Percentiles rank a stretch among this genome's conserved stretches.
These are phyloP conservation scores for Phlebiopsis gigantea DNA, from an alignment of 768 basidiomycete genomes.

Conservation along the genomic window DNA sequence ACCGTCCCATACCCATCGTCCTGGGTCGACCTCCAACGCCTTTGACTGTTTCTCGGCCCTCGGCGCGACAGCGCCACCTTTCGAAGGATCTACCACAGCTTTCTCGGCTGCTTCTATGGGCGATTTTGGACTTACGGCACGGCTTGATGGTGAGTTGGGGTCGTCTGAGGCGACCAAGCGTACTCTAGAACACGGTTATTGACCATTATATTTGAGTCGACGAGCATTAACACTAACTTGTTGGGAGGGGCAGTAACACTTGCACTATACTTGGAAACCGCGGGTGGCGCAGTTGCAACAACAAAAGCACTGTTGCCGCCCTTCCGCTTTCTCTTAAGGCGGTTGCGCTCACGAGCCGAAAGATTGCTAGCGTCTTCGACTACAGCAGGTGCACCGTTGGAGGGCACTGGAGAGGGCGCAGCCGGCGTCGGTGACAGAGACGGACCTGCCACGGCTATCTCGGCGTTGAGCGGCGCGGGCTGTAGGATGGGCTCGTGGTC, in stretches of 20 bases:
- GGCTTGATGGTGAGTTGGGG: conserved; percentile 38
- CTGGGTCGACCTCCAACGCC: conserved; percentile 69
- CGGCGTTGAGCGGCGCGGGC: conserved; percentile 16
- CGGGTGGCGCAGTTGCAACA: conserved; percentile 56
- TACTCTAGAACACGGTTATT: too few species aligned
- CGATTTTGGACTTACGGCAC: conserved; percentile 52
- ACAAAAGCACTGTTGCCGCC: conserved; percentile 81
- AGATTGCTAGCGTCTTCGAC: conserved; percentile 52
- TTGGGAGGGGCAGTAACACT: conserved; percentile 46
- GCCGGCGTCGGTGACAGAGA: conserved; percentile 42
- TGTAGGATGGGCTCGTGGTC: conserved; percentile 26
- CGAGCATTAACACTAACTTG: conserved; percentile 37
- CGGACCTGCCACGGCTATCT: conserved; percentile 32
- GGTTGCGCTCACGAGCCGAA: conserved; percentile 90
- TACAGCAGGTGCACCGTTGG: conserved; percentile 34
- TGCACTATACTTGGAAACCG: conserved; percentile 50
- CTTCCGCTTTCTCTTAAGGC: conserved; percentile 93
- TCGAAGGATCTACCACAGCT: conserved; percentile 72
- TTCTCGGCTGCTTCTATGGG: conserved; percentile 46
- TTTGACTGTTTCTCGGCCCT: conserved; percentile 73
- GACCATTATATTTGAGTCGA: too few species aligned
- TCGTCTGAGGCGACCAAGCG: conserved; percentile 70
- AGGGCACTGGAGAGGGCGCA: conserved; percentile 17
- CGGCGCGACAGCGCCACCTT: conserved; percentile 80
- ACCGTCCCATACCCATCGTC: conserved; percentile 85